A percentile compares a stretch with the other conserved stretches of the same genome.
Conservation (phyloP, 441 rosid species). For the Arabidopsis lyrata region DNA sequence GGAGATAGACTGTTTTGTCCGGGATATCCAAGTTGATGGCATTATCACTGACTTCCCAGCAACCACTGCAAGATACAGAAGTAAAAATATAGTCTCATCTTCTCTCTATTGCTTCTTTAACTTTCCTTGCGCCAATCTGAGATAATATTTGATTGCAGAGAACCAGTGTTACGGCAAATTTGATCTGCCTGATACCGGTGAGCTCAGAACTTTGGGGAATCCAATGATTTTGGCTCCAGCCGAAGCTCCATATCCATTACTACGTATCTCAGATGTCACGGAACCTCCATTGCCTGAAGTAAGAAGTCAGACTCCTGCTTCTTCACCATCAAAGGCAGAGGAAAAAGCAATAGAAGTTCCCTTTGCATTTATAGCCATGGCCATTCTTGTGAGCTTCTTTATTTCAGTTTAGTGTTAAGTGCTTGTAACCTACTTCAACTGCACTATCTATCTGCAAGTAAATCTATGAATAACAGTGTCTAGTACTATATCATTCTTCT, state of each 20-base stretch:
- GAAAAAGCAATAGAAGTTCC: conserved; percentile 28
- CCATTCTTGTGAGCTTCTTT: conserved; percentile 38
- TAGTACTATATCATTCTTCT: conserved; percentile 29
- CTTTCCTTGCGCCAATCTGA: conserved; percentile 13
- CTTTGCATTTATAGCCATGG: conserved; percentile 21
- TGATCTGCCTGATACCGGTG: conserved; percentile 25
- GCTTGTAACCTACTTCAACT: conserved; percentile 34
- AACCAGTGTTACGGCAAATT: conserved; percentile 47
- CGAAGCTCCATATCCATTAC: conserved; percentile 47
- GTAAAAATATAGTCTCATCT: conserved; percentile 43
- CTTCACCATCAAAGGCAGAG: conserved; percentile 31
- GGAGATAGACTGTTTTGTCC: conserved; percentile 50
- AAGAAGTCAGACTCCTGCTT: conserved; percentile 21
- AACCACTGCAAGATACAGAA: conserved; percentile 59
- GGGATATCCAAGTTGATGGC: conserved; percentile 42
- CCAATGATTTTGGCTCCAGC: conserved; percentile 36
- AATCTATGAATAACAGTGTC: conserved; percentile 22
- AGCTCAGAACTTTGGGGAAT: conserved; percentile 25
- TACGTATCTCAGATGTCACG: conserved; percentile 39
- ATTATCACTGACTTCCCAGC: conserved; percentile 66
- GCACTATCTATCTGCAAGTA: conserved; percentile 36
- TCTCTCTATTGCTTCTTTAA: conserved; percentile 19
- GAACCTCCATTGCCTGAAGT: conserved; percentile 53
- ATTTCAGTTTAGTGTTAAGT: conserved; percentile 41
- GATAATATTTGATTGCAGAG: conserved; percentile 46